Evolutionary conservation across 2,329 filamentous ascomycete genomes (phyloP), one percentile per base, ranked within the genome.

Genomic region (Amesomyces nigricolor): DNA sequence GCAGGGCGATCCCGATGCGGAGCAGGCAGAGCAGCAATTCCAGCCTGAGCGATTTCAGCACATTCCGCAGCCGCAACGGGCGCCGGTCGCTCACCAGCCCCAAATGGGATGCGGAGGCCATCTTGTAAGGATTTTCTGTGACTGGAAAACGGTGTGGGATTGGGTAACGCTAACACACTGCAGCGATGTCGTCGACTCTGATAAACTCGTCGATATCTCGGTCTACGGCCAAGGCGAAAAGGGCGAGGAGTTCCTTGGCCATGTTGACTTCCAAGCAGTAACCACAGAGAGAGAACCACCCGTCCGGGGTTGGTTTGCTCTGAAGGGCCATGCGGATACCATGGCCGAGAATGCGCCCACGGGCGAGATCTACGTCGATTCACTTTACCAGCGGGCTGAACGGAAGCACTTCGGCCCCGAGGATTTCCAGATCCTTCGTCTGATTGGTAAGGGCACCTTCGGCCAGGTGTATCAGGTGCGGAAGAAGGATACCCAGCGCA

Each of bases 371-470:
- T 89, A 89, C 63, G 82, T 99, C 45, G 87, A 91, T 64, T 86
- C 95, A 56, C 79, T 82, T 17, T 99, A 94, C 70, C 89, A 96
- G 66, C 85, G 86, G 67, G 86, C 87, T 1, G 91, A 95, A 60
- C 92, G 89, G 76, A 95, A 86, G 71, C 89, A 94, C 61, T 95
- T 92, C 66, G 94, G 94, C 1, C 94, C 94, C 2, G 90, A 90
- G 63, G 94, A 99, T 69, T 99, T 99, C 71, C 86, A 95, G 64
- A 95, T 99, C 51, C 75, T 99, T 59, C 94, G 95, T 70, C 82
- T 99, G 54, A 97, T 99, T 62, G 94, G 94, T 60, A 97, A 97
- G 73, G 94, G 94, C 53, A 99, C 94, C 0, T 99, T 99, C 69
- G 94, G 94, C 1, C 94, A 99, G 71, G 94, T 99, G 2, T 99